phyloP scores from a whole-genome alignment of 2,329 filamentous ascomycete species.

The Fusarium nelsonii region DNA sequence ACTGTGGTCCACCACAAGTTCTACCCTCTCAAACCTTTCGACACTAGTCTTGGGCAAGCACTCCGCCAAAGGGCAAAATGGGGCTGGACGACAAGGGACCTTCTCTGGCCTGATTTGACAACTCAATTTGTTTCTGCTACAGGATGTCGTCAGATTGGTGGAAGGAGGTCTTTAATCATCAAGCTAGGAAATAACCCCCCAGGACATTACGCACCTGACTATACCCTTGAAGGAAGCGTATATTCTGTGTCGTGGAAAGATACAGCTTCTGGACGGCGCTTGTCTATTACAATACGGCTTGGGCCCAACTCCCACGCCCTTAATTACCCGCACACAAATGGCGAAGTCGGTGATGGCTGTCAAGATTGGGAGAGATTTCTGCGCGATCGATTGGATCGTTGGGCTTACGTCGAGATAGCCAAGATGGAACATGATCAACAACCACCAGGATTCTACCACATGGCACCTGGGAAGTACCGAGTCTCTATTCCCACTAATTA shows the following conservation, averaged over 20 bases:
- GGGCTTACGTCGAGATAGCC: conserved; percentile 6
- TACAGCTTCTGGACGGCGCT: not conserved
- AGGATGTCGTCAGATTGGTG: not conserved
- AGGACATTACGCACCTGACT: not conserved
- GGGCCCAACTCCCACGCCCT: not conserved
- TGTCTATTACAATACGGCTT: not conserved
- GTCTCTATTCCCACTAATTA: not conserved
- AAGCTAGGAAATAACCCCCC: not conserved
- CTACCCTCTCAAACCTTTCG: not conserved
- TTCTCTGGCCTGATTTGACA: conserved; percentile 3
- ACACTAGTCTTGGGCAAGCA: not conserved
- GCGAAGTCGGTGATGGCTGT: not conserved
- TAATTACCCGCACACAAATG: not conserved
- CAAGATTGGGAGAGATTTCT: conserved; percentile 1
- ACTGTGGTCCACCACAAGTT: not conserved
- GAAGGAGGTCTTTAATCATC: not conserved
- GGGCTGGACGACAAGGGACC: conserved; percentile 12
- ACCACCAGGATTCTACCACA: conserved; percentile 1
- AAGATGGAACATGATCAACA: not conserved
- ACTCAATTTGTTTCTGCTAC: not conserved
- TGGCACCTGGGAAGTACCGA: not conserved
- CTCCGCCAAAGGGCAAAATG: not conserved
- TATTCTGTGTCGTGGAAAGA: not conserved
- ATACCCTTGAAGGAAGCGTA: not conserved
- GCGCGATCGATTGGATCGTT: not conserved